A percentile compares a stretch with the other conserved stretches of the same genome.
These are phyloP conservation scores for Mycena latifolia DNA, from an alignment of 768 basidiomycete genomes.

Conservation along the genomic window DNA sequence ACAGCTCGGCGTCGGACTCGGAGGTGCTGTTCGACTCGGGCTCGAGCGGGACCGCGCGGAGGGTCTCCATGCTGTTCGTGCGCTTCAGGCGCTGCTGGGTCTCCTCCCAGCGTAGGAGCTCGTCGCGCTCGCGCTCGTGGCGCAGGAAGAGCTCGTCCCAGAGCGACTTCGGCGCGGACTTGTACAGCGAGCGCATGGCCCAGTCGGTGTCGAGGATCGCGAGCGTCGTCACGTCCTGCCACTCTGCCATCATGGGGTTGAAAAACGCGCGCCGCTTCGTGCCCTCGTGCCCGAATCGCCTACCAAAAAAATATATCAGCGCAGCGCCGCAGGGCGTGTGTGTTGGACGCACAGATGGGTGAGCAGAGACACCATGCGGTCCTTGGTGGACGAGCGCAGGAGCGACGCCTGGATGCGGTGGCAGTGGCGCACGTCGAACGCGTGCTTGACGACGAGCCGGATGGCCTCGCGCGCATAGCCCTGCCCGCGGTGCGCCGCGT, in stretches of 20 bases:
- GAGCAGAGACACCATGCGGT: slow-evolving; percentile 61
- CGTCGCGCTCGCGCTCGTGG: slow-evolving; percentile 69
- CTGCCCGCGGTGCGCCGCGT: slow-evolving; percentile 47
- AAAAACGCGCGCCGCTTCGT: slow-evolving; percentile 67
- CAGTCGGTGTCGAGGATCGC: slow-evolving; percentile 75
- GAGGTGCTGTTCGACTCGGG: not conserved
- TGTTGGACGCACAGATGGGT: slow-evolving; percentile 50
- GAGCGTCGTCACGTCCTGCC: slow-evolving; percentile 73
- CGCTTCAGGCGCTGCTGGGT: slow-evolving; percentile 43
- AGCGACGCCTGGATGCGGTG: slow-evolving; percentile 69
- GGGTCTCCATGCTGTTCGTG: slow-evolving; percentile 57
- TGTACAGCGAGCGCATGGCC: slow-evolving; percentile 50
- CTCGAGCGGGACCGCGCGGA: slow-evolving; percentile 40
- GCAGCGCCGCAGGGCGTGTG: slow-evolving; percentile 4
- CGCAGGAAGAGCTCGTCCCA: slow-evolving; percentile 76
- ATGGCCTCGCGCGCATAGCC: slow-evolving; percentile 64
- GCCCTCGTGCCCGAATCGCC: slow-evolving; percentile 76
- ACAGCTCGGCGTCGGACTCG: slow-evolving; percentile 11
- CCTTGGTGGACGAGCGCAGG: slow-evolving; percentile 57
- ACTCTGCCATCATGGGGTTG: slow-evolving; percentile 56
- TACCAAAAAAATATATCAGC: slow-evolving; percentile 38
- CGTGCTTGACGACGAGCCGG: slow-evolving; percentile 56
- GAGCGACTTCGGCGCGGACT: slow-evolving; percentile 51
- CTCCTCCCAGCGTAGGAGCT: slow-evolving; percentile 66
- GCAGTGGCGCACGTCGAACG: slow-evolving; percentile 58